Evolutionary conservation across 208 protist species (phyloP), one percentile per base, ranked within the genome.

Genomic region (Tritrichomonas musculus): DNA sequence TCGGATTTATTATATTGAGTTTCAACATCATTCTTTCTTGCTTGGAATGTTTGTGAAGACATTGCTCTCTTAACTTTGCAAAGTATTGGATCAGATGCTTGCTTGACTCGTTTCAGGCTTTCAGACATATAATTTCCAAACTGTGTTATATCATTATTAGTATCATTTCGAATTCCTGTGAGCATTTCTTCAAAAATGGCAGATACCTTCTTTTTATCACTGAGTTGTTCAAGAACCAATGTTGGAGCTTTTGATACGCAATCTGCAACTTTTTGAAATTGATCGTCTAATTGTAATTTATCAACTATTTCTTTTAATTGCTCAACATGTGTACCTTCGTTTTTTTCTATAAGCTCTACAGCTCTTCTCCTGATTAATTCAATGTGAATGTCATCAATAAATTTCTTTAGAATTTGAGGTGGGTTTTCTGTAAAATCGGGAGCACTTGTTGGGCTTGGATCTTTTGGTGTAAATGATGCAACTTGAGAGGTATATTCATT

Each of bases 11-110:
- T 88, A 33, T 53, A 88, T 49, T 88, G 77, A 20, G 77, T 88
- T 50, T 88, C 77, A 36, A 88, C 44, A 47, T 88, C 41, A 30
- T 57, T 88, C 47, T 88, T 88, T 57, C 77, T 53, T 27, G 77
- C 77, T n/a, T 88, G 77, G 47, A 88, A 88, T 50, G 77, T 88
- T 30, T 88, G 77, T 20, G 77, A 53, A 5, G 77, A 47, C 41
- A 57, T 88, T 27, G 47, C 77, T 22, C 77, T 5, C 47, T 88
- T 88, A 13, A 47, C 47, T 17, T 88, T 44, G 5, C 41, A 53
- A 30, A 88, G 47, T 39, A 88, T 88, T 88, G 77, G 77, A 17
- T 88, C 77, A 13, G 77, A 44, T 17, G 47, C 77, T 53, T 49
- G 20, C 17, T 88, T 88, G 4, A 88, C 44, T 2, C 41, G 25